Conservation (phyloP, 345 rosid genomes). For the Psidium friedrichsthalianum region DNA sequence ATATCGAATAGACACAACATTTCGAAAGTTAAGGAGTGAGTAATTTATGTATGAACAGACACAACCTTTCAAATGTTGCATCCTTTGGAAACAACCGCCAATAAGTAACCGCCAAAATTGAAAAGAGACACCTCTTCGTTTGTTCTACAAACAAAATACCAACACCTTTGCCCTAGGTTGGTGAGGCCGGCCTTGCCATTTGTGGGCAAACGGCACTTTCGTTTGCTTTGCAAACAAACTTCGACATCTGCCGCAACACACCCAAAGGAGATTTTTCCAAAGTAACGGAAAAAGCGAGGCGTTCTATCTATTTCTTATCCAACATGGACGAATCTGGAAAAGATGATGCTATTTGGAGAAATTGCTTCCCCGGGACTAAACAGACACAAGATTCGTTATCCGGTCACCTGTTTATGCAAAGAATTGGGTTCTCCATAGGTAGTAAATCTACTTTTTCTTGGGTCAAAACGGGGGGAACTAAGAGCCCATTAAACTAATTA, state of each 20-base stretch:
- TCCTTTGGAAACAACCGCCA: too few relatives aligned
- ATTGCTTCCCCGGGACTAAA: neutral
- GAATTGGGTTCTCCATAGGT: neutral
- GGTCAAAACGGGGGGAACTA: neutral
- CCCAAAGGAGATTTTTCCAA: neutral
- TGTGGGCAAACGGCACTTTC: too few relatives aligned
- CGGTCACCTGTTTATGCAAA: neutral
- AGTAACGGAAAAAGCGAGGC: neutral
- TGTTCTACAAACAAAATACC: too few relatives aligned
- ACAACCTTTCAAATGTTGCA: too few relatives aligned
- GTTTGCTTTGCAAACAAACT: too few relatives aligned
- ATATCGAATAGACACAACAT: too few relatives aligned
- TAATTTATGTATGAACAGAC: too few relatives aligned
- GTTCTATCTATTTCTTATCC: neutral
- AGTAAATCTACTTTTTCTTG: neutral
- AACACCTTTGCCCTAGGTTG: too few relatives aligned
- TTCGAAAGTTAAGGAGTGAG: too few relatives aligned
- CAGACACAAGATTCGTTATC: neutral
- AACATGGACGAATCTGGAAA: neutral
- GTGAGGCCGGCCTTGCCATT: too few relatives aligned
- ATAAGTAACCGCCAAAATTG: too few relatives aligned
- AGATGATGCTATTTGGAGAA: neutral
- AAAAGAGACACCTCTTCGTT: too few relatives aligned
- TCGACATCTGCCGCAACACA: neutral
- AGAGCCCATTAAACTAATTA: neutral